Percentiles rank a stretch among this genome's conserved stretches.
Evolutionary conservation across 139 green algal genomes (phyloP).

Genomic region (Tetratostichococcus sp.): DNA sequence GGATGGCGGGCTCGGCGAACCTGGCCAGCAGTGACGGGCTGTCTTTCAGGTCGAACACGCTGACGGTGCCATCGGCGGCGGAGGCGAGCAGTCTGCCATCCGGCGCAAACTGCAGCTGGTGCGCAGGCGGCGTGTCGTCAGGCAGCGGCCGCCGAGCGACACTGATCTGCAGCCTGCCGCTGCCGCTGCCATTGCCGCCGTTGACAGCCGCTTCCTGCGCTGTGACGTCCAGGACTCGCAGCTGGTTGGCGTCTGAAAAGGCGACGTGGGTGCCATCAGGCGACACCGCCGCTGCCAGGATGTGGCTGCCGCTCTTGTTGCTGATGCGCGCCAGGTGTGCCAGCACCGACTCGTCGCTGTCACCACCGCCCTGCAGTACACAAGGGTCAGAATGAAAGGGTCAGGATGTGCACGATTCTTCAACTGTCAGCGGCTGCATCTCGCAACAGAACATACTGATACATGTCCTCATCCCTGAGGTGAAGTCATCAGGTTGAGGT

Average conservation of each 20-base stretch:
- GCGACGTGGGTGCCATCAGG: slow-evolving; percentile 57
- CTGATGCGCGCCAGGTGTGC: slow-evolving; percentile 43
- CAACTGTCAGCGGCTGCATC: background rate
- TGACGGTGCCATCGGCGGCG: slow-evolving; percentile 14
- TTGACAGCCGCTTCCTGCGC: background rate
- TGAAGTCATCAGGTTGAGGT: no score
- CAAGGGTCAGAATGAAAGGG: background rate
- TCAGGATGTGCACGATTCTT: background rate
- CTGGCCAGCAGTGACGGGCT: background rate
- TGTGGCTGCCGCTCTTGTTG: slow-evolving; percentile 25
- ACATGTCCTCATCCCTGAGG: no score
- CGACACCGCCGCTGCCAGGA: slow-evolving; percentile 55
- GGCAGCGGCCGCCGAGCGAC: slow-evolving; percentile 18
- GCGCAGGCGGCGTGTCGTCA: slow-evolving; percentile 14
- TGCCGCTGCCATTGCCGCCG: background rate
- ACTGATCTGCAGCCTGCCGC: background rate
- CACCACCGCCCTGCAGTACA: background rate
- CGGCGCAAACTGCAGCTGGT: slow-evolving; percentile 20
- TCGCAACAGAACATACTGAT: background rate
- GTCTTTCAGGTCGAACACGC: background rate
- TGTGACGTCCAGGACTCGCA: slow-evolving; percentile 44
- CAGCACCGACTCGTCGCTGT: slow-evolving; percentile 16
- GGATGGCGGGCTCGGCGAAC: background rate
- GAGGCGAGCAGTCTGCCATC: background rate
- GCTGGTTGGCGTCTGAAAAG: slow-evolving; percentile 39